Base-by-base conservation (phyloP, 2,329 filamentous ascomycete genomes). In the Aureobasidium sp. region DNA sequence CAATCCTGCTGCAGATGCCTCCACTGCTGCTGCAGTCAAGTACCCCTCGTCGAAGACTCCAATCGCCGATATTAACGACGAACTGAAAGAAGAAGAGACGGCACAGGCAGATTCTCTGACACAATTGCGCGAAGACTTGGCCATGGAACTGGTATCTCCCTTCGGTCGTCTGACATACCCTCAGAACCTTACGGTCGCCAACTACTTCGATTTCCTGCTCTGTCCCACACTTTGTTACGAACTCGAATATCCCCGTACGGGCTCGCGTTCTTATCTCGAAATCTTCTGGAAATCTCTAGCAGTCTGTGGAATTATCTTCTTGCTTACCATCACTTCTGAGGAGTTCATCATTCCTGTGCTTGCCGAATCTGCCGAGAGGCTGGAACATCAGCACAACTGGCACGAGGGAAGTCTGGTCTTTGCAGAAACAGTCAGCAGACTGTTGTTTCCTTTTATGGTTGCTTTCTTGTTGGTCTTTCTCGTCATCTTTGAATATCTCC, bases 171-270 rank as follows among this genome's bases (percentile, higher is more conserved):
- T 94, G 65, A 93, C 91, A 0, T 99, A 96, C 72, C 94, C 94
- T 0, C 81, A 85, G 65, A 99, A 97, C 73, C 82, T 99, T 50
- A 94, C 89, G 0, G 81, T 88, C 73, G 68, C 77, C 67, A 97
- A 97, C 76, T 97, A 90, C 71, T 67, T 84, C 62, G 94, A 97
- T 77, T 97, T 88, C 73, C 78, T 97, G 11, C 84, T 94, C 70
- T 97, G 92, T 70, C 94, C 94, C 16, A 99, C 94, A 0, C 83
- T 99, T 21, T 99, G 94, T 79, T 99, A 99, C 76, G 94, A 99
- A 76, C 82, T 97, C 54, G 93, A 97, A 73, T 99, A 97, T 73
- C 94, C 94, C 2, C 87, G 94, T 53, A 91, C 84, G 11, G 73
- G 82, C 14, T 77, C 79, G n/a, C 85, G 91, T 62, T 85, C 90